These are phyloP conservation scores for Wilcoxina mikolae DNA, from an alignment of 495 filamentous ascomycete genomes.

Conservation along the genomic window DNA sequence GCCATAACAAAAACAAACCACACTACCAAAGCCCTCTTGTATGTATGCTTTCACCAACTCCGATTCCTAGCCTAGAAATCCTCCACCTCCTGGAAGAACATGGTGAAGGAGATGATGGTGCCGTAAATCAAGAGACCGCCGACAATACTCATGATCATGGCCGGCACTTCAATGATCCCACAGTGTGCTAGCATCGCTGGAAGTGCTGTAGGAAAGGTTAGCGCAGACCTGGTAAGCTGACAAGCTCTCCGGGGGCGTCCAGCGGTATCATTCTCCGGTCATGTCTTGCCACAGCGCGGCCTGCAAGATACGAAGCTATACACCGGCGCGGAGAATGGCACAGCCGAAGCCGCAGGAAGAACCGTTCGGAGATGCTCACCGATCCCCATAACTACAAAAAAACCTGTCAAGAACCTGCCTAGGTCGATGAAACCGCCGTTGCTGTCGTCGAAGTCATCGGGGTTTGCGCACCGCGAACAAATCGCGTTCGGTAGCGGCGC, in stretches of 20 bases:
- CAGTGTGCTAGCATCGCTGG: slow-evolving; percentile 80
- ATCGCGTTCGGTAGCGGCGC: slow-evolving; percentile 94
- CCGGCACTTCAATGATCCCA: slow-evolving; percentile 58
- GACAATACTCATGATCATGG: slow-evolving; percentile 88
- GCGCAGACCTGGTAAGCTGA: background rate
- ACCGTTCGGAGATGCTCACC: slow-evolving; percentile 47
- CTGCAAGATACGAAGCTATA: background rate
- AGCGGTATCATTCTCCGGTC: background rate
- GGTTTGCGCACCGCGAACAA: slow-evolving; percentile 69
- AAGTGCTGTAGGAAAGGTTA: slow-evolving; percentile 44
- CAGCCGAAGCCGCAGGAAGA: too few relatives aligned
- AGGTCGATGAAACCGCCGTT: slow-evolving; percentile 75
- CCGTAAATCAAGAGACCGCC: slow-evolving; percentile 91
- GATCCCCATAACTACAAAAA: slow-evolving; percentile 94
- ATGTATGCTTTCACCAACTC: too few relatives aligned
- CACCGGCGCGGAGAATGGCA: background rate
- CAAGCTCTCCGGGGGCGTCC: background rate
- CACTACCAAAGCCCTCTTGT: too few relatives aligned
- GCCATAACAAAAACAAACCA: too few relatives aligned
- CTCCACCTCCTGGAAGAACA: slow-evolving; percentile 96
- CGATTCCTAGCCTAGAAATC: slow-evolving; percentile 67
- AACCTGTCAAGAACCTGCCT: slow-evolving; percentile 86
- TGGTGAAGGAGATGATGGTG: slow-evolving; percentile 90
- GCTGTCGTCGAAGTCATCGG: slow-evolving; percentile 87
- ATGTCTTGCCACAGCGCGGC: background rate